phyloP scores from a whole-genome alignment of 306 rosid species.

The Ochetophila trinervis region DNA sequence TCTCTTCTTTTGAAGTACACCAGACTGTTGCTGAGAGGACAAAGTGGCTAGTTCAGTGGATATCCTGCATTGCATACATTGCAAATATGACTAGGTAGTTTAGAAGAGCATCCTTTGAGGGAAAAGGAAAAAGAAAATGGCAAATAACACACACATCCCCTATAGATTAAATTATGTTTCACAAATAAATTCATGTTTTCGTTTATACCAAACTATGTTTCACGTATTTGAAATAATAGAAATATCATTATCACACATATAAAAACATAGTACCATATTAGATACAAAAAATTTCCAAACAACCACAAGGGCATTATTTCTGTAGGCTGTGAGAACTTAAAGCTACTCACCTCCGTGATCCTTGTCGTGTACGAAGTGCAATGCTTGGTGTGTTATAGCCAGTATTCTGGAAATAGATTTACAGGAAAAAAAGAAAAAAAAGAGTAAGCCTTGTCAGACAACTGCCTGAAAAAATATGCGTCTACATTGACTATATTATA shows the following conservation, averaged over 20 bases:
- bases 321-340: conserved; percentile 12
- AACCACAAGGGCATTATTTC: background rate
- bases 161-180: no score
- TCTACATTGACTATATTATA: no score
- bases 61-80: conserved; percentile 61
- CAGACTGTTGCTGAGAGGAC: conserved; percentile 57
- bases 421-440: background rate
- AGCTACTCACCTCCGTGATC: conserved; percentile 63
- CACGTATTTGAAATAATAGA: no score
- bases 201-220: no score
- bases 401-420: conserved; percentile 42
- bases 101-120: background rate
- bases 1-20: conserved; percentile 58
- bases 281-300: background rate
- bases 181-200: no score
- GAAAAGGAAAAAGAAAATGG: background rate
- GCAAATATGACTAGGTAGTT: conserved; percentile 11
- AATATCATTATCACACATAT: background rate
- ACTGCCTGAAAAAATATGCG: background rate
- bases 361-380: conserved; percentile 50
- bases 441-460: background rate
- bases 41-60: conserved; percentile 65
- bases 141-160: background rate
- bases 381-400: conserved; percentile 54
- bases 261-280: background rate